Evolutionary conservation across 169 alveolate genomes (phyloP).

Genomic region (Babesia divergens): DNA sequence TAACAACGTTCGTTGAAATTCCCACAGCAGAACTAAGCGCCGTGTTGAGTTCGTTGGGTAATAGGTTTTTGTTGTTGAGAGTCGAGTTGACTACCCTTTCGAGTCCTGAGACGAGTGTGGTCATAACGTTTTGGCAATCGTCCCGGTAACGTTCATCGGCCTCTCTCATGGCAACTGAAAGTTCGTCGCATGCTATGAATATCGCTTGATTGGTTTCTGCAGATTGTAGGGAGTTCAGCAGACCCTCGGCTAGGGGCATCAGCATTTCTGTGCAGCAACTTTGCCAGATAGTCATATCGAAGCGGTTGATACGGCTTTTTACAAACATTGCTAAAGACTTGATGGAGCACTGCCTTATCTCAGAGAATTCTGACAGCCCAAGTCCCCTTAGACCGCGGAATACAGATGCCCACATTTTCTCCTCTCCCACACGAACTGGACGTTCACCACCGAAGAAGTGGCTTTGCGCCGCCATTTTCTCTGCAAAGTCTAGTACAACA

Average conservation of each 20-base stretch:
- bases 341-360: slow-evolving; percentile 19
- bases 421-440: background rate
- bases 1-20: slow-evolving; percentile 12
- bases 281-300: slow-evolving; percentile 2
- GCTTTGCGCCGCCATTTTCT: slow-evolving; percentile 33
- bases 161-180: slow-evolving; percentile 23
- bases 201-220: background rate
- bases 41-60: slow-evolving; percentile 33
- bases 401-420: slow-evolving; percentile 13
- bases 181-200: slow-evolving; percentile 13
- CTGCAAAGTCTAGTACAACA: slow-evolving; percentile 21
- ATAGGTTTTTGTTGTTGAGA: slow-evolving; percentile 1
- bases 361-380: slow-evolving; percentile 20
- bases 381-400: slow-evolving; percentile 10
- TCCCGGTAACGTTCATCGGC: background rate
- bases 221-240: background rate
- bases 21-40: slow-evolving; percentile 12
- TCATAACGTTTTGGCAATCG: slow-evolving; percentile 1
- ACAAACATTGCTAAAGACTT: slow-evolving; percentile 17
- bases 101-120: slow-evolving; percentile 2
- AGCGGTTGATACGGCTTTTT: slow-evolving; percentile 16
- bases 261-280: slow-evolving; percentile 19
- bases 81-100: slow-evolving; percentile 12
- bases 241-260: slow-evolving; percentile 28
- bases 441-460: slow-evolving; percentile 14